Evolutionary conservation across 352 stramenopile species (phyloP).

Genomic region (Phytophthora litchii): DNA sequence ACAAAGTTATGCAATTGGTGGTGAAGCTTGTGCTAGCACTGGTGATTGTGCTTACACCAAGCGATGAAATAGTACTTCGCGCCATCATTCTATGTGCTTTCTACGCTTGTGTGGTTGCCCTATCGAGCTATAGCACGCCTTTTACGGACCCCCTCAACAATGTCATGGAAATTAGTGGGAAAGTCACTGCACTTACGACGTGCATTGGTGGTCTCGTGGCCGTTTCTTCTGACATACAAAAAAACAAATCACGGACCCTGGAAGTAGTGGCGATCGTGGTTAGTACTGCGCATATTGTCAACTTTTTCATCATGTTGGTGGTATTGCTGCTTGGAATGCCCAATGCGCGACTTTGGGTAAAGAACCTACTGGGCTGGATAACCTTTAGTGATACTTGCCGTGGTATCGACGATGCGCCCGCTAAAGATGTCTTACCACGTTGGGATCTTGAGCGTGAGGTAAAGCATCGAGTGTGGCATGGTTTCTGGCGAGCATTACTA

Average conservation of each 20-base stretch:
- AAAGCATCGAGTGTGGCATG: slow-evolving; percentile 59
- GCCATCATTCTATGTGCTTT: background rate
- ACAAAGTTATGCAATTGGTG: slow-evolving; percentile 48
- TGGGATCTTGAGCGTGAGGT: slow-evolving; percentile 54
- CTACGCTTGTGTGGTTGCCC: slow-evolving; percentile 18
- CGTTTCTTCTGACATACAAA: slow-evolving; percentile 25
- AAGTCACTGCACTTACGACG: slow-evolving; percentile 41
- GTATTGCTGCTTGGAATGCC: slow-evolving; percentile 45
- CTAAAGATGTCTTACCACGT: slow-evolving; percentile 29
- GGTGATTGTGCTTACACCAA: slow-evolving; percentile 32
- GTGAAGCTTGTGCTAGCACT: slow-evolving; percentile 46
- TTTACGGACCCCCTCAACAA: slow-evolving; percentile 59
- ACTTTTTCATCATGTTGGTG: slow-evolving; percentile 45
- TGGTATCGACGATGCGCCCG: slow-evolving; percentile 38
- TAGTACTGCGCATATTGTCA: slow-evolving; percentile 49
- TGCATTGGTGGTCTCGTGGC: slow-evolving; percentile 38
- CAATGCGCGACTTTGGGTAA: slow-evolving; percentile 34
- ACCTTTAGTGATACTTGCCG: slow-evolving; percentile 54
- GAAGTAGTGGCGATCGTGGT: slow-evolving; percentile 39
- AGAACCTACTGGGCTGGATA: slow-evolving; percentile 47
- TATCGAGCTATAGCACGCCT: slow-evolving; percentile 48
- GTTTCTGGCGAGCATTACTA: slow-evolving; percentile 52
- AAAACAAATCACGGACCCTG: slow-evolving; percentile 11
- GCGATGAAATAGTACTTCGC: background rate
- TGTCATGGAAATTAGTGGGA: slow-evolving; percentile 53